phyloP scores from a whole-genome alignment of 2,329 filamentous ascomycete genomes.

The Beauveria sp. region DNA sequence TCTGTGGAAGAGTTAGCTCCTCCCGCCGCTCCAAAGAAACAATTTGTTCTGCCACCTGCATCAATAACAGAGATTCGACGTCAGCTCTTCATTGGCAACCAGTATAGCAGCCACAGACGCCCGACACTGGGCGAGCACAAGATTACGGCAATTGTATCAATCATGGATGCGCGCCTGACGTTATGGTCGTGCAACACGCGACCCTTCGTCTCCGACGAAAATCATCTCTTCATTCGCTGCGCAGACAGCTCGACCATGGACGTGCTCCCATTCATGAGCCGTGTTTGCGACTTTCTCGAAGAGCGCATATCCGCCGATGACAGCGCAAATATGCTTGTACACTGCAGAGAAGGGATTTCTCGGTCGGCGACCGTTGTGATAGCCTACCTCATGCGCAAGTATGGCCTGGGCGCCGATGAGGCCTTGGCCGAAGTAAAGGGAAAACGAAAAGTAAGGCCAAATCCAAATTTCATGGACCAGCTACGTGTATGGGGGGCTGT shows the following conservation, averaged over 20 bases:
- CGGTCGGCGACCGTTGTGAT: slow-evolving; percentile 23
- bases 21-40: too few species aligned
- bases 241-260: slow-evolving; percentile 19
- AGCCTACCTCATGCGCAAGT: slow-evolving; percentile 26
- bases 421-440: slow-evolving; percentile 16
- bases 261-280: slow-evolving; percentile 16
- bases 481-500: slow-evolving; percentile 25
- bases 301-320: not conserved
- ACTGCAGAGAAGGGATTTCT: slow-evolving; percentile 27
- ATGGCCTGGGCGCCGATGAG: slow-evolving; percentile 12
- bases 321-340: slow-evolving; percentile 20
- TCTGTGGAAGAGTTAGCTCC: too few species aligned
- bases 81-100: not conserved
- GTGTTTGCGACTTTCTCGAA: slow-evolving; percentile 22
- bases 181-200: too few species aligned
- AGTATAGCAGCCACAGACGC: not conserved
- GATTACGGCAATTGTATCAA: not conserved
- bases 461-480: slow-evolving; percentile 24
- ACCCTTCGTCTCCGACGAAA: slow-evolving; percentile 13
- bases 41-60: not conserved
- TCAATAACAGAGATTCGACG: not conserved
- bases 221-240: slow-evolving; percentile 19
- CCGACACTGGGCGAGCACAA: not conserved
- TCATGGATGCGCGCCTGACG: not conserved
- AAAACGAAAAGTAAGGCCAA: slow-evolving; percentile 20